phyloP scores from a whole-genome alignment of 352 stramenopile genomes.

The Albugo laibachii region DNA sequence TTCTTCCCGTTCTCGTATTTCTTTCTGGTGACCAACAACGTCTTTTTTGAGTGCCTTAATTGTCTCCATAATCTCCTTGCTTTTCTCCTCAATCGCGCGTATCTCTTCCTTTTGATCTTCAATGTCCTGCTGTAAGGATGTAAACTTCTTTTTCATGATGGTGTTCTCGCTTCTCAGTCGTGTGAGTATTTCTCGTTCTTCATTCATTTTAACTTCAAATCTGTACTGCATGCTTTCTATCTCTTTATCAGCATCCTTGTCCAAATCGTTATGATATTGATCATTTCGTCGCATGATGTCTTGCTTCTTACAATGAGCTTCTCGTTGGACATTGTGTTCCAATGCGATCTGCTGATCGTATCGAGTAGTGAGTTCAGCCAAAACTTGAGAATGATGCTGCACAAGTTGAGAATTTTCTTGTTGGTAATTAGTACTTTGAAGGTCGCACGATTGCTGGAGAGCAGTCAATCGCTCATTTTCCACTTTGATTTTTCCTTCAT shows the following conservation, averaged over 20 bases:
- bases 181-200: conserved; percentile 80
- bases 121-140: conserved; percentile 84
- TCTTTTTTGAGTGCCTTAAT: conserved; percentile 86
- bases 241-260: conserved; percentile 88
- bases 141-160: conserved; percentile 95
- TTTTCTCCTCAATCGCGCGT: conserved; percentile 75
- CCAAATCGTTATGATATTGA: conserved; percentile 76
- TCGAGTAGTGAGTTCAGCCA: conserved; percentile 83
- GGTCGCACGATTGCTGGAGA: conserved; percentile 45
- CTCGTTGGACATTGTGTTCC: conserved; percentile 59
- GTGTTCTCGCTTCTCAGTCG: conserved; percentile 90
- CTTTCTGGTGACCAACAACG: conserved; percentile 83
- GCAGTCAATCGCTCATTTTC: conserved; percentile 80
- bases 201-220: conserved; percentile 81
- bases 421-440: conserved; percentile 51
- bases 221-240: conserved; percentile 83
- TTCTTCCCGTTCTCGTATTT: conserved; percentile 85
- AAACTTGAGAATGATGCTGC: conserved; percentile 63
- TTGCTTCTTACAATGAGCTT: conserved; percentile 37
- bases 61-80: conserved; percentile 83
- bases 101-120: conserved; percentile 92
- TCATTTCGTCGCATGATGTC: conserved; percentile 77
- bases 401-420: conserved; percentile 62
- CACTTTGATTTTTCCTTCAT: conserved; percentile 81
- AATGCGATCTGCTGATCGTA: conserved; percentile 80